Evolutionary conservation across 768 basidiomycete genomes (phyloP).

Genomic region (Amanita polypyramis): DNA sequence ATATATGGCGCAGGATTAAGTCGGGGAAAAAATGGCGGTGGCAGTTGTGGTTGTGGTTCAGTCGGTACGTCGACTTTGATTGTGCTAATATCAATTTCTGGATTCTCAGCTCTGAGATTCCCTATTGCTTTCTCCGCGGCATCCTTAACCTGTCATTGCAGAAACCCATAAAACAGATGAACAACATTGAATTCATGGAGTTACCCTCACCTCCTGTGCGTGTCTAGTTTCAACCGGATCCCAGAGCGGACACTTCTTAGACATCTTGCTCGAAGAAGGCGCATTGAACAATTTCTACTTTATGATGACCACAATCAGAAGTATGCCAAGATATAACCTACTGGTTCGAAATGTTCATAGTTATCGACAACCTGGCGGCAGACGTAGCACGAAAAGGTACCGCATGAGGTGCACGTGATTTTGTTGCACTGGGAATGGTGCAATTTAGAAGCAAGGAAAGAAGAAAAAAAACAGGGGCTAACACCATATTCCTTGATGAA

Average conservation of each 20-base stretch:
- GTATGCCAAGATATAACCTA: neutral
- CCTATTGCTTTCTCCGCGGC: slow-evolving; percentile 59
- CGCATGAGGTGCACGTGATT: slow-evolving; percentile 72
- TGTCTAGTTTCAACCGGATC: slow-evolving; percentile 58
- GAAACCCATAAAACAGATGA: slow-evolving; percentile 1
- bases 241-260: slow-evolving; percentile 56
- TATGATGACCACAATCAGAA: neutral
- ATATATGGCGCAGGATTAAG: neutral
- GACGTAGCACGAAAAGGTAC: slow-evolving; percentile 72
- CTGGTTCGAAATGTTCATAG: slow-evolving; percentile 60
- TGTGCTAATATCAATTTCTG: slow-evolving; percentile 48
- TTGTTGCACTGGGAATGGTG: slow-evolving; percentile 70
- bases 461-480: slow-evolving; percentile 17
- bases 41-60: neutral
- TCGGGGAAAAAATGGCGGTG: neutral
- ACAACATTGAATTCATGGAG: neutral
- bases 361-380: slow-evolving; percentile 66
- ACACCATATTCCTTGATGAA: slow-evolving; percentile 78
- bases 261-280: slow-evolving; percentile 15
- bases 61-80: slow-evolving; percentile 58
- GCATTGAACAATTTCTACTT: slow-evolving; percentile 5
- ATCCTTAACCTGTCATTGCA: slow-evolving; percentile 43
- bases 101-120: slow-evolving; percentile 48
- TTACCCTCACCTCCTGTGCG: slow-evolving; percentile 43
- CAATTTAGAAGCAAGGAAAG: neutral